Evolutionary conservation across 2,329 filamentous ascomycete species (phyloP), one percentile per base, ranked within the genome.

Genomic region (Mycosphaerella sp.): DNA sequence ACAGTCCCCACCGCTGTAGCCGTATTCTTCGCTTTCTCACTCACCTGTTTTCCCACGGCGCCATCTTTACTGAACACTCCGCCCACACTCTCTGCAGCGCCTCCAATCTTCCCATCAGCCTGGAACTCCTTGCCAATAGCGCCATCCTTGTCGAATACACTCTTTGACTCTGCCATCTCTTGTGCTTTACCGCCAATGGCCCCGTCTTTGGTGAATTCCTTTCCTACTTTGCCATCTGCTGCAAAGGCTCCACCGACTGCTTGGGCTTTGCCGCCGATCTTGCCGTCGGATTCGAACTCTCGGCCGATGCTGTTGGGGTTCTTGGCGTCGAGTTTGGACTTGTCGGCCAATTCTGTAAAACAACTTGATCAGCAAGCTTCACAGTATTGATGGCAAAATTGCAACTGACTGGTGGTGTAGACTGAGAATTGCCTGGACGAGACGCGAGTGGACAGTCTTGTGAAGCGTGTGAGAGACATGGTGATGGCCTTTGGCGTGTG

Each of bases 141-240:
- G 4, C 48, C 48, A 39, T 51, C 48, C 40, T 45, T 51, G 41
- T 51, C 48, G 12, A 51, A 51, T 5, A 51, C 48, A n/a, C 40
- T 44, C 17, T 51, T 45, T 26, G 48, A 50, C 17, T 51, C 40
- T 11, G 48, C 40, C 29, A 45, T 46, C n/a, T 55, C 53, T 17
- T 55, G 43, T 0, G 47, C 47, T 36, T 45, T 55, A 1, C 53
- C 53, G n/a, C 53, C 53, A 8, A 55, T 51, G 10, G 53, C 48
- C 11, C 53, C 53, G n/a, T 46, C 46, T 21, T 48, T 54, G 5
- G 46, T 50, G 38, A 55, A 55, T 11, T 55, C 21, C 29, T 55
- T 50, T 6, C 53, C 53, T 21, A 55, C 44, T 6, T 38, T 48
- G 12, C 46, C 52, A 8, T 54, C 52, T 26, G 52, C 46, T 9